These are phyloP conservation scores for Fusarium devonianum DNA, from an alignment of 2,329 filamentous ascomycete genomes.

Conservation along the genomic window DNA sequence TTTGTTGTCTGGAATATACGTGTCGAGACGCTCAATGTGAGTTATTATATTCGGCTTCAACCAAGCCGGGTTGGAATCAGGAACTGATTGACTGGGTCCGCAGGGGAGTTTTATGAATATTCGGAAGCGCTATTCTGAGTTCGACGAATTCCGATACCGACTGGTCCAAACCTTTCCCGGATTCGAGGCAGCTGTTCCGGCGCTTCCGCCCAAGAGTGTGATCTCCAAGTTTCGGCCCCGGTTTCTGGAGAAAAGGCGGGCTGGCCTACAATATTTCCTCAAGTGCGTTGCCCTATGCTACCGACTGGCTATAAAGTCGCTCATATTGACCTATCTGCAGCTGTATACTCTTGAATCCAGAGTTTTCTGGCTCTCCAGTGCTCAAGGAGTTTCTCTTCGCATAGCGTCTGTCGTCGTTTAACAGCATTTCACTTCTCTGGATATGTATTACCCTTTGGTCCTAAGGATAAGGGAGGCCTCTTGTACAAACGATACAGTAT, in stretches of 20 bases:
- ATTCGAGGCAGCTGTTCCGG: conserved; percentile 85
- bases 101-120: conserved; percentile 69
- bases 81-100: conserved; percentile 28
- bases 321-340: conserved; percentile 53
- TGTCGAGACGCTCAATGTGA: conserved; percentile 83
- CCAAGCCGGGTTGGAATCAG: conserved; percentile 28
- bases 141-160: conserved; percentile 79
- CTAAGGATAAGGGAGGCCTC: conserved; percentile 20
- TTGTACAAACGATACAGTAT: conserved; percentile 35
- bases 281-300: conserved; percentile 67
- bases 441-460: conserved; percentile 31
- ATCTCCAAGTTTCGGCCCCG: conserved; percentile 84
- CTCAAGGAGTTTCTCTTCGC: conserved; percentile 89
- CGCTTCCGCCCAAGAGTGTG: conserved; percentile 87
- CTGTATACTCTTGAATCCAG: conserved; percentile 89
- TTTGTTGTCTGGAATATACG: conserved; percentile 95
- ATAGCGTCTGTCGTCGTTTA: conserved; percentile 43
- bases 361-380: conserved; percentile 90
- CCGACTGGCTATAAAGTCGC: neutral
- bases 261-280: conserved; percentile 88
- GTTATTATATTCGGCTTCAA: conserved; percentile 20
- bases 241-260: conserved; percentile 85
- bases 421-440: conserved; percentile 29
- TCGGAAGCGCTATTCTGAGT: conserved; percentile 87
- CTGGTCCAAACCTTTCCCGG: conserved; percentile 83